Evolutionary conservation across 768 basidiomycete genomes (phyloP), one percentile per base, ranked within the genome.

Genomic region (Naematelia encephala): DNA sequence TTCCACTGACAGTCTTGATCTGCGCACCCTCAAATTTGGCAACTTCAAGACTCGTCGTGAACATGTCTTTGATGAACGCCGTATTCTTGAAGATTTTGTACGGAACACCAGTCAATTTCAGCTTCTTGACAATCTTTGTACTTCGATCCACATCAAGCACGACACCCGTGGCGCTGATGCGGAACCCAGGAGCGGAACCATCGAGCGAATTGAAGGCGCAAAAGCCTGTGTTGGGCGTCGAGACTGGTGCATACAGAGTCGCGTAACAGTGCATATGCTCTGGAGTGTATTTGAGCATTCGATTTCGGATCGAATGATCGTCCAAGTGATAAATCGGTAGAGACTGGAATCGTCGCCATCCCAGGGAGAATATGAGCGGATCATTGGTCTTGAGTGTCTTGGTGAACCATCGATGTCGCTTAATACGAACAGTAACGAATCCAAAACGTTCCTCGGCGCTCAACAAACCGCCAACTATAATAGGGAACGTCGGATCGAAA

Each of bases 191-290:
- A 1, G 79, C 80, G 0, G 85, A 84, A n/a, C 80, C 81, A 0
- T 81, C 77, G 14, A 99, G 79, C 0, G 87, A 85, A 77, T 92
- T 97, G 83, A 99, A 98, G 1, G 94, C 88, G 76, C 96, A 98
- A 79, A 99, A 93, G 28, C 93, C 92, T 0, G 91, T 96, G 78
- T 96, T 96, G 21, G 93, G 94, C 0, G 90, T 80, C 1, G 91
- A 81, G 21, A 91, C 86, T 5, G 96, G 94, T 0, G 91, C 94
- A 72, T 93, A 99, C 78, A 98, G 96, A 1, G 93, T 96, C 1
- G 93, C 94, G 72, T 87, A 94, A 72, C 96, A 99, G 75, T 99
- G 96, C 96, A 94, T 97, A 72, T 99, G 96, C 79, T 99, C 96
- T 0, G 96, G 96, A 0, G 96, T 97, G 75, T 99, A 99, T 79